A percentile compares a stretch with the other conserved stretches of the same genome.
Evolutionary conservation across 345 rosid species (phyloP).

Genomic region (Odontarrhena argentea): DNA sequence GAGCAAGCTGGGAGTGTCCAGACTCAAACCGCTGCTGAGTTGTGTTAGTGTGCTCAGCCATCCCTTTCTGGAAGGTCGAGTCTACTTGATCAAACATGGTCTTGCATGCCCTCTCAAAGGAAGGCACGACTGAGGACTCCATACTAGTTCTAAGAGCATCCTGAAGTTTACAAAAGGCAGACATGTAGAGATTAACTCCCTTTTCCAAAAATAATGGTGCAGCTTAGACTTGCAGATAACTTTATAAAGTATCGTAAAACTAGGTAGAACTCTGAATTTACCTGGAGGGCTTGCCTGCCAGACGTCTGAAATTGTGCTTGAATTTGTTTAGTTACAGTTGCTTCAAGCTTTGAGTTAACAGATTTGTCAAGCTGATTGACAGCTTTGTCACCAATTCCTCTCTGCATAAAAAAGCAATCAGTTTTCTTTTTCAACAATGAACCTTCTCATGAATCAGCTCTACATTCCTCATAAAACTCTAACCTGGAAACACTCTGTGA

Average conservation of each 20-base stretch:
- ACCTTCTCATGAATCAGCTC: conserved; percentile 22
- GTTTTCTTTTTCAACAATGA: conserved; percentile 18
- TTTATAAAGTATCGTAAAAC: background rate
- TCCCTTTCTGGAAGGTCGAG: conserved; percentile 77
- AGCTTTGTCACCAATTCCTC: conserved; percentile 87
- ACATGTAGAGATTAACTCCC: conserved; percentile 20
- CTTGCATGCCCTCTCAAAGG: conserved; percentile 92
- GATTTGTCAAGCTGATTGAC: conserved; percentile 86
- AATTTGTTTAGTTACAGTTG: conserved; percentile 81
- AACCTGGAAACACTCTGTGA: conserved; percentile 90
- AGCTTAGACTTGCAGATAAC: background rate
- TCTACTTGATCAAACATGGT: conserved; percentile 92
- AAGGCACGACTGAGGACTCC: conserved; percentile 79
- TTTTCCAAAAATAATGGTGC: conserved; percentile 23
- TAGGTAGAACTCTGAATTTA: conserved; percentile 24
- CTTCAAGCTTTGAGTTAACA: conserved; percentile 76
- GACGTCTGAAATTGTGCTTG: conserved; percentile 89
- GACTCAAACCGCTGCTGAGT: conserved; percentile 76
- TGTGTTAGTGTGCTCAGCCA: conserved; percentile 70
- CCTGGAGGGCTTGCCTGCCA: conserved; percentile 96
- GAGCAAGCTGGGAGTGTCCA: conserved; percentile 66
- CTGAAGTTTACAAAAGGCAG: conserved; percentile 41
- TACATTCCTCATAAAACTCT: conserved; percentile 20
- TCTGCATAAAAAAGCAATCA: conserved; percentile 49
- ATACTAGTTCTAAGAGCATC: conserved; percentile 69